Evolutionary conservation across 2,329 filamentous ascomycete genomes (phyloP).

Genomic region (Colletotrichum aenigma): DNA sequence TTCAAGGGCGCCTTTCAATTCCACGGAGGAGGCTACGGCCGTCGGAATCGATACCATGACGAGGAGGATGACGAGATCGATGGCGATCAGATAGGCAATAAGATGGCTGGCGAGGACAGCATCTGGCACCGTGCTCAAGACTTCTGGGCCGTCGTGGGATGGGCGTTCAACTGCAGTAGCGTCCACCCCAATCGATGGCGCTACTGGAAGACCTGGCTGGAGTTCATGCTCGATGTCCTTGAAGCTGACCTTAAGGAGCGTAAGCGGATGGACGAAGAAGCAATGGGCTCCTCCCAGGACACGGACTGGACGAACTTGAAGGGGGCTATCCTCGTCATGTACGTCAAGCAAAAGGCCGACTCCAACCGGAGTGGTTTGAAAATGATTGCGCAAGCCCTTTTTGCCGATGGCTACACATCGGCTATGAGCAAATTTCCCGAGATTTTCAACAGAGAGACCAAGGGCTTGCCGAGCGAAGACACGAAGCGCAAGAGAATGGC

Average conservation of each 20-base stretch:
- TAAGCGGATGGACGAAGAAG: constrained; percentile 49
- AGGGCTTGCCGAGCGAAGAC: constrained; percentile 40
- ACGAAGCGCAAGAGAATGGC: constrained; percentile 55
- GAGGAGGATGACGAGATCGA: constrained; percentile 48
- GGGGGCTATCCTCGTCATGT: constrained; percentile 65
- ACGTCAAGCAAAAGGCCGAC: constrained; percentile 51
- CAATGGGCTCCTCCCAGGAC: constrained; percentile 17
- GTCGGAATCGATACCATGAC: constrained; percentile 43
- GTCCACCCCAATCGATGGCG: constrained; percentile 76
- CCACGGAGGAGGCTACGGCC: constrained; percentile 42
- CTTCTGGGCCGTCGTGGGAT: constrained; percentile 89
- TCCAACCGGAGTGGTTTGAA: constrained; percentile 51
- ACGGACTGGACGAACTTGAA: constrained; percentile 26
- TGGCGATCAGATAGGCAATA: constrained; percentile 57
- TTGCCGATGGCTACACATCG: constrained; percentile 66
- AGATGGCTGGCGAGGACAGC: constrained; percentile 67
- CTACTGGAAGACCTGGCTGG: constrained; percentile 81
- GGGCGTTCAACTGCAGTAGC: constrained; percentile 87
- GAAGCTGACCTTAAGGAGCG: constrained; percentile 72
- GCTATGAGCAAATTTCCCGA: constrained; percentile 63
- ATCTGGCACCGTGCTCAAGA: constrained; percentile 80
- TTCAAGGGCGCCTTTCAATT: constrained; percentile 78
- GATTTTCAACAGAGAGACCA: constrained; percentile 71
- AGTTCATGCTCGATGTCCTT: constrained; percentile 78
- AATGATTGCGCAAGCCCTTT: constrained; percentile 68